Evolutionary conservation across 345 rosid species (phyloP), one percentile per base, ranked within the genome.

Genomic region (Barbarea vulgaris): DNA sequence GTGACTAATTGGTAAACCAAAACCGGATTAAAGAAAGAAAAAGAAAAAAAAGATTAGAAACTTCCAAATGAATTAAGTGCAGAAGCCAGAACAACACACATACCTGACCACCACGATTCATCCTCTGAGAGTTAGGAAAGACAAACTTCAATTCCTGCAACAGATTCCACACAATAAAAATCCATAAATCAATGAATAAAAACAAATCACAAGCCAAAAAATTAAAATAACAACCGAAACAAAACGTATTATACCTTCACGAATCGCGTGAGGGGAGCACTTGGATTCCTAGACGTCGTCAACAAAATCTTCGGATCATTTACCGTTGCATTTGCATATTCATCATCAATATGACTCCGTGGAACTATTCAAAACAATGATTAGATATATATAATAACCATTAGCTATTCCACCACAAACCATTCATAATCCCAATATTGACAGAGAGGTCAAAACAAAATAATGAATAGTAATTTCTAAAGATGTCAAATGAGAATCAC

Each of bases 51-150:
- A 9, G 14, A 59, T 18, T 47, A 7, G 28, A 17, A 30, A 48
- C 4, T 64, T 30, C 12, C 24, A 62, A 22, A 50, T 27, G 17
- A 9, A 8, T 51, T n/a, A 18, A 37, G 21, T 10, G 11, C 56
- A 53, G 14, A 51, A 54, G 55, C 12, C 48, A 60, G 64, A 72
- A 44, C 34, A 47, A 34, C 46, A 50, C 62, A 79, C 79, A 5
- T 28, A 92, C 99, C 92, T 92, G 97, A 75, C 85, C 73, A 84
- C 96, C 98, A 72, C 97, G 90, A 70, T 95, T 92, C 66, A 92
- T 86, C 41, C 88, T 82, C 69, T 79, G 84, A 1, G 97, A 87
- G 74, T 92, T 92, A 6, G 97, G 97, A 70, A 95, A 87, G 4
- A 89, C 92, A 80, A 82, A 68, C 70, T 87, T 95, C 88, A 95